A percentile compares a stretch with the other conserved stretches of the same genome.
Evolutionary conservation across 768 basidiomycete species (phyloP).

Genomic region (Phallus indusiatus): DNA sequence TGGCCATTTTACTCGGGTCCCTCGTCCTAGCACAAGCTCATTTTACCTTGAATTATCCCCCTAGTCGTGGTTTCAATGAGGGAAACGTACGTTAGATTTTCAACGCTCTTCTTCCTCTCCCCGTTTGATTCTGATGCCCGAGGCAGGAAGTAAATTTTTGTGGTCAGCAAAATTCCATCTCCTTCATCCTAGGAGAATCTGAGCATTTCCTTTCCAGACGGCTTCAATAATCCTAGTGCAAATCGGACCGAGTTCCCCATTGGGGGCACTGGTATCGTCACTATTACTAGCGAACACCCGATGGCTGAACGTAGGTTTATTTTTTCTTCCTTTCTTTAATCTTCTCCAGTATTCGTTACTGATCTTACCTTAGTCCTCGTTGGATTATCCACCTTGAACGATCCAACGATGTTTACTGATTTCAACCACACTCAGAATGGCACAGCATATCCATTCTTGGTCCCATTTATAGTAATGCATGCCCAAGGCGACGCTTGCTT

Average conservation of each 20-base stretch:
- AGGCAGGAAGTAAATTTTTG: constrained; percentile 46
- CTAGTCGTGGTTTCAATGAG: constrained; percentile 65
- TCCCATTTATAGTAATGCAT: constrained; percentile 38
- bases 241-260: constrained; percentile 67
- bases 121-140: not conserved
- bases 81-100: constrained; percentile 24
- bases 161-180: constrained; percentile 31
- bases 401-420: constrained; percentile 55
- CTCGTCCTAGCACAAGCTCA: constrained; percentile 50
- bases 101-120: not conserved
- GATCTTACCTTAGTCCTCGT: constrained; percentile 38
- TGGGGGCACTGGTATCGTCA: constrained; percentile 42
- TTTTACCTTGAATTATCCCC: constrained; percentile 72
- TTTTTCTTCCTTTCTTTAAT: constrained; percentile 7
- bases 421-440: constrained; percentile 39
- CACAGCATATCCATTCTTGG: constrained; percentile 25
- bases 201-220: constrained; percentile 36
- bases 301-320: not conserved
- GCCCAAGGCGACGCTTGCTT: constrained; percentile 62
- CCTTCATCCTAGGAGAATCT: constrained; percentile 1
- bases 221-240: constrained; percentile 40
- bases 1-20: constrained; percentile 29
- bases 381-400: constrained; percentile 22
- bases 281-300: constrained; percentile 57
- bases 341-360: constrained; percentile 43